Evolutionary conservation across 352 stramenopile genomes (phyloP), one percentile per base, ranked within the genome.

Genomic region (Pythium myriotylum): DNA sequence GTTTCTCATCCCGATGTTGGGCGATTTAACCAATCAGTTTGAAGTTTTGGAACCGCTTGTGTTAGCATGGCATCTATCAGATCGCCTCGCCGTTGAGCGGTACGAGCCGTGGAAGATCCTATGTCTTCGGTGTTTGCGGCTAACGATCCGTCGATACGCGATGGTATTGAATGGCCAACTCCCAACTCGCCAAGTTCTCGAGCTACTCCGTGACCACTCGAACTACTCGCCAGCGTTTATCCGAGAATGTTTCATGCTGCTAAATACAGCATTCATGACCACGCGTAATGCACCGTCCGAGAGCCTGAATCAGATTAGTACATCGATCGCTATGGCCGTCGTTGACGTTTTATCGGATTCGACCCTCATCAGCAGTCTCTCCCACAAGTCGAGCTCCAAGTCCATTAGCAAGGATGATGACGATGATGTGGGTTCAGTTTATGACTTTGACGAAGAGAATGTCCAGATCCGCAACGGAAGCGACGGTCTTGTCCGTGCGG

Each of bases 111-210:
- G 84, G 68, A 74, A 76, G 23, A 56, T 87, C 3, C 40, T 82
- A 22, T 93, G 82, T 47, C 65, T 91, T 10, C 77, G 77, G 19
- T 93, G 86, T 26, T 67, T 95, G 17, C 77, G 86, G 0, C 49
- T 95, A 16, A 60, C 89, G 33, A 82, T 93, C 40, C 77, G 74
- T 35, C 84, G 86, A 5, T 90, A 95, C 48, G 82, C 84, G 0
- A 93, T 92, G 81, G 64, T 84, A 3, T 85, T 95, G 62, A 79
- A 92, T 53, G 84, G 84, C 1, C 82, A 92, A 60, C 54, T 95
- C 12, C 84, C 86, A 0, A 87, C 67, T 0, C 72, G 78, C 16
- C 70, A 79, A 37, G 66, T 93, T 26, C 60, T 93, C 7, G 56
- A 72, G n/a, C 68, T 89, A 32, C 78, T 92, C 35, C 72, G 74